Evolutionary conservation across 257 asterid genomes (phyloP), one percentile per base, ranked within the genome.

Genomic region (Linderniella brevidens): DNA sequence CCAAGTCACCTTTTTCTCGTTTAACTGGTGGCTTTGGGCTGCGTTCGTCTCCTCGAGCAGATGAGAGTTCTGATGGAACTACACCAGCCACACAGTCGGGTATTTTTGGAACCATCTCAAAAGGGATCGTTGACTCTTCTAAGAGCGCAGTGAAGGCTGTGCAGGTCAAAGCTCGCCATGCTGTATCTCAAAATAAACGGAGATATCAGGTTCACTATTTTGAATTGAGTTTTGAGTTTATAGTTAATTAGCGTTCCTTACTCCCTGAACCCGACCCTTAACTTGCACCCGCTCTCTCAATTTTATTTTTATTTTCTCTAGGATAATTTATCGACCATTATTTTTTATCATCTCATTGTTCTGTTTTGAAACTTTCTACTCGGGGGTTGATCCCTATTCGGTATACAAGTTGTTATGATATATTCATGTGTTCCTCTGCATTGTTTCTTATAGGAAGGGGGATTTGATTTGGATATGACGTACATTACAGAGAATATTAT

Each of bases 401-500:
- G 32, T 25, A 6, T 25, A n/a, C n/a, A n/a, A n/a, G n/a, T n/a
- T n/a, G n/a, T n/a, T n/a, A 25, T 25, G 32, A 25, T 25, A 25
- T 25, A 25, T 25, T 25, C 6, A 25, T 25, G 58, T 12, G 50
- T 63, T 56, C 59, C 45, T 58, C 44, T 11, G 25, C 35, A n/a
- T 49, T 47, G 50, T 13, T 55, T 41, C 58, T 41, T 57, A n/a
- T 53, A 90, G 99, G 99, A 90, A 65, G 99, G 94, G 63, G 99
- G 94, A 62, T 90, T 90, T 64, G 96, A 90, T 70, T 75, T 90
- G 39, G 99, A 90, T 69, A 79, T 90, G 94, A 85, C 99, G 46
- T 90, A 90, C 76, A 82, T 90, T 77, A 90, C 96, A n/a, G 96
- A 90, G 79, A 90, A 90, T 74, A 79, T 90, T 58, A 90, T 90